A percentile compares a stretch with the other conserved stretches of the same genome.
These are phyloP conservation scores for Fraxinus dipetala DNA, from an alignment of 305 asterid genomes.

Conservation along the genomic window DNA sequence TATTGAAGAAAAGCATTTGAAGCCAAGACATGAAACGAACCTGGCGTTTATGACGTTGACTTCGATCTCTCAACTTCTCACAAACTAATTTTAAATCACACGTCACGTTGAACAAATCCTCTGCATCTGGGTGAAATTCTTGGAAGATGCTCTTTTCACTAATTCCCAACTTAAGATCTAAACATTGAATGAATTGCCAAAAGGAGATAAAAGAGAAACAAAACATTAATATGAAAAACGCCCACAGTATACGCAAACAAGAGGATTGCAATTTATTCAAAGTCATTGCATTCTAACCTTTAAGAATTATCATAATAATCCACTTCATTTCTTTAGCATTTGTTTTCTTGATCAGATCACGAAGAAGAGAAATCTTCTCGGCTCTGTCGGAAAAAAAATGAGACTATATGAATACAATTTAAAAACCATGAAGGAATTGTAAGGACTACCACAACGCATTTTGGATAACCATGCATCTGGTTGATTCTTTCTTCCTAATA, in stretches of 20 bases:
- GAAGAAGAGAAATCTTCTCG: slow-evolving; percentile 68
- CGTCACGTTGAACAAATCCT: slow-evolving; percentile 90
- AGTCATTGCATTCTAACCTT: slow-evolving; percentile 47
- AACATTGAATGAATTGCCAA: slow-evolving; percentile 21
- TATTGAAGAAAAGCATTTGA: slow-evolving; percentile 2
- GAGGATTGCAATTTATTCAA: not conserved
- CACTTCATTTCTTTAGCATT: slow-evolving; percentile 97
- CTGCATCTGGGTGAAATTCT: slow-evolving; percentile 98
- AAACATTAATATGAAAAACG: slow-evolving; percentile 7
- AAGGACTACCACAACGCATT: not conserved
- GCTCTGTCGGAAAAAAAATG: slow-evolving; percentile 43
- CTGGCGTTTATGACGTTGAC: slow-evolving; percentile 88
- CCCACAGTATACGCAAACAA: not conserved
- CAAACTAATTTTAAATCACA: slow-evolving; percentile 90
- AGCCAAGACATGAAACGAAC: slow-evolving; percentile 37
- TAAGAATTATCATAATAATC: slow-evolving; percentile 91
- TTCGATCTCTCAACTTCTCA: slow-evolving; percentile 77
- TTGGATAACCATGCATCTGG: not conserved
- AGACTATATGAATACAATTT: slow-evolving; percentile 24
- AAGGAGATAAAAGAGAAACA: not conserved
- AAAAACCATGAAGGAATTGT: slow-evolving; percentile 9
- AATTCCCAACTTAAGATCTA: slow-evolving; percentile 90
- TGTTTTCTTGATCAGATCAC: slow-evolving; percentile 75
- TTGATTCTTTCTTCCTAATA: not conserved
- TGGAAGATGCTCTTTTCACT: slow-evolving; percentile 92